Percentiles rank a stretch among this genome's conserved stretches.
These are phyloP conservation scores for Backusella luteola DNA, from an alignment of 192 early-diverging fungal genomes.

Conservation along the genomic window DNA sequence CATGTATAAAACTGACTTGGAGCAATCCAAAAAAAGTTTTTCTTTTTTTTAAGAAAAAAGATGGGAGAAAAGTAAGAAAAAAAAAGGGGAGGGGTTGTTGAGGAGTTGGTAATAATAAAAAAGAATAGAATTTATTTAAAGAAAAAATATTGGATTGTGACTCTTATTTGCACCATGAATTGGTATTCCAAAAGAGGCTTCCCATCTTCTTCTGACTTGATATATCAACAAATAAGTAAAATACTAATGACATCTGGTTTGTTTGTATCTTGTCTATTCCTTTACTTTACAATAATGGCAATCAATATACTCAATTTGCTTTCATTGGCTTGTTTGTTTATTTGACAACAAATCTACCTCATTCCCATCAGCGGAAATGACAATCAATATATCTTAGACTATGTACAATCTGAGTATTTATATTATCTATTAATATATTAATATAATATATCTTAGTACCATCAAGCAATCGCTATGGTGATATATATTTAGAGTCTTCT, in stretches of 20 bases:
- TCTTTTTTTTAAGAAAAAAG: not conserved
- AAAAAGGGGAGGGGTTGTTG: not conserved
- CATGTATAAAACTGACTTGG: slow-evolving; percentile 1
- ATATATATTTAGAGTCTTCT: too few species aligned
- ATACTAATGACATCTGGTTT: not conserved
- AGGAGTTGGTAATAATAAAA: not conserved
- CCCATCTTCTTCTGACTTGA: not conserved
- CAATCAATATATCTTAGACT: too few species aligned
- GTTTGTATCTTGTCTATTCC: not conserved
- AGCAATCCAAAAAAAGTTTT: not conserved
- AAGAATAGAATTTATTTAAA: not conserved
- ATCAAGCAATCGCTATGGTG: too few species aligned
- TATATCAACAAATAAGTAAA: not conserved
- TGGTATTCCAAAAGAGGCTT: not conserved
- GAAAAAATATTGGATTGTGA: not conserved
- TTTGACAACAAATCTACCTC: too few species aligned
- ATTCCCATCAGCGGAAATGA: too few species aligned
- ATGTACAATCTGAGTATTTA: too few species aligned
- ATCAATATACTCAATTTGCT: too few species aligned
- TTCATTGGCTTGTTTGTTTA: too few species aligned
- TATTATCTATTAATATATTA: too few species aligned
- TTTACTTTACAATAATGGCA: too few species aligned
- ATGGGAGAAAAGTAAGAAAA: not conserved
- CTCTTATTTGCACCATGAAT: not conserved
- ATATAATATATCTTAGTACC: too few species aligned